Evolutionary conservation across 1,284 basidiomycete genomes (phyloP), one percentile per base, ranked within the genome.

Genomic region (Boletus holoroseus): DNA sequence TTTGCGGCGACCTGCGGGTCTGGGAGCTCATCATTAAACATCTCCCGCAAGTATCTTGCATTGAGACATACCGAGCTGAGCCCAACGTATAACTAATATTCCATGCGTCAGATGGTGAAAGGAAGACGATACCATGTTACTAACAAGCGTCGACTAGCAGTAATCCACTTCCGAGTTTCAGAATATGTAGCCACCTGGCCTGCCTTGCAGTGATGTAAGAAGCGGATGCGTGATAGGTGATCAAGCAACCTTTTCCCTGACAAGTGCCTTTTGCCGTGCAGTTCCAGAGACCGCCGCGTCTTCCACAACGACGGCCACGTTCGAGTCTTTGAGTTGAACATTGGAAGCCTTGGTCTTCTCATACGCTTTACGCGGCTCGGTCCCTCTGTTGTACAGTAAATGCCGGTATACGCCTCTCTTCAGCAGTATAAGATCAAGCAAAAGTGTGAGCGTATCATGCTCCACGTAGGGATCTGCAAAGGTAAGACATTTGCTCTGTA

Each of bases 401-500:
- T 96, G 93, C 12, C 90, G 76, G 64, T 89, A 95, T 1, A 94
- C 92, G 20, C 83, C 83, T 18, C 88, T 77, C 66, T 94, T 95
- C 38, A 95, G 77, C 24, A 95, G 76, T 47, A 95, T 88, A 8
- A 95, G 74, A 68, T 95, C 93, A 39, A 95, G 75, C 1, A 91
- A 70, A 18, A 95, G 73, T 1, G 85, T 83, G 45, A 94, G 72
- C 0, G 77, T 71, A 57, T 93, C 91, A 57, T 94, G 87, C 64
- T 95, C 91, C 54, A 95, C 89, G 58, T 94, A 91, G 51, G 89
- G 90, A 67, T 96, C 93, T 1, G 85, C 85, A 62, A 94, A 91
- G 11, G 73, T 71, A 47, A 77, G 75, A 64, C 91, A 94, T 53
- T 72, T 70, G 7, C 70, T 61, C 84, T 88, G 56, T 16, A 4